A percentile compares a stretch with the other conserved stretches of the same genome.
Conservation (phyloP, 2,329 filamentous ascomycete genomes). For the Salinomyces thailandicus region DNA sequence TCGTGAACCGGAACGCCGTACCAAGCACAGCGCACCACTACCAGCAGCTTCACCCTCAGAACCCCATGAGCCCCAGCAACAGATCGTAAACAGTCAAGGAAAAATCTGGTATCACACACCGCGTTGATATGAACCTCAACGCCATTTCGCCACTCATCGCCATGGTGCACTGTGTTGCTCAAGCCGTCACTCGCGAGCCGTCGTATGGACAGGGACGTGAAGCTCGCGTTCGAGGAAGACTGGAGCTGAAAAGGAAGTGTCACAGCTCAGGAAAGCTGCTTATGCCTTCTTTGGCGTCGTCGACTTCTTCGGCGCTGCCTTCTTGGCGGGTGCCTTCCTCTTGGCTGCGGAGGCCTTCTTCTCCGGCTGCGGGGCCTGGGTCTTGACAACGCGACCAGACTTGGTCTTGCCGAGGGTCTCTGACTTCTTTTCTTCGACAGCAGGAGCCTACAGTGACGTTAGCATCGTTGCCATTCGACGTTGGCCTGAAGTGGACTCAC, state of each 20-base stretch:
- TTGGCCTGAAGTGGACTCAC: slow-evolving; percentile 13
- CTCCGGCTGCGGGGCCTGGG: slow-evolving; percentile 36
- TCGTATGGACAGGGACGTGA: neutral
- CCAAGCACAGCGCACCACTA: slow-evolving; percentile 3
- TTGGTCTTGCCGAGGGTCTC: slow-evolving; percentile 71
- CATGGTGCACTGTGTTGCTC: slow-evolving; percentile 2
- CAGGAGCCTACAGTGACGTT: slow-evolving; percentile 43
- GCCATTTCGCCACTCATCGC: slow-evolving; percentile 9
- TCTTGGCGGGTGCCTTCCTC: slow-evolving; percentile 34
- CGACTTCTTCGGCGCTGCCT: slow-evolving; percentile 38
- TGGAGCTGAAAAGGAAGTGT: neutral
- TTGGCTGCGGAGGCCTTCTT: slow-evolving; percentile 33
- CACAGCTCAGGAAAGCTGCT: slow-evolving; percentile 9
- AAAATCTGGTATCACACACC: slow-evolving; percentile 11
- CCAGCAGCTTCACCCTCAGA: no score
- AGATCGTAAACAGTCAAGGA: neutral
- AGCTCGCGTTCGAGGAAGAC: neutral
- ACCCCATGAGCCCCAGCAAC: slow-evolving; percentile 1
- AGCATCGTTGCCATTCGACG: slow-evolving; percentile 4
- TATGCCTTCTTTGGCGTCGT: slow-evolving; percentile 22
- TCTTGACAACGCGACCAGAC: slow-evolving; percentile 74
- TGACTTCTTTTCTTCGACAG: slow-evolving; percentile 55
- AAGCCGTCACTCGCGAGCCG: neutral
- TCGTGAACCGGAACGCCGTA: slow-evolving; percentile 7
- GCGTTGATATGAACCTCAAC: slow-evolving; percentile 4